phyloP scores from a whole-genome alignment of 208 protist genomes.

The Acanthamoeba lenticulata region DNA sequence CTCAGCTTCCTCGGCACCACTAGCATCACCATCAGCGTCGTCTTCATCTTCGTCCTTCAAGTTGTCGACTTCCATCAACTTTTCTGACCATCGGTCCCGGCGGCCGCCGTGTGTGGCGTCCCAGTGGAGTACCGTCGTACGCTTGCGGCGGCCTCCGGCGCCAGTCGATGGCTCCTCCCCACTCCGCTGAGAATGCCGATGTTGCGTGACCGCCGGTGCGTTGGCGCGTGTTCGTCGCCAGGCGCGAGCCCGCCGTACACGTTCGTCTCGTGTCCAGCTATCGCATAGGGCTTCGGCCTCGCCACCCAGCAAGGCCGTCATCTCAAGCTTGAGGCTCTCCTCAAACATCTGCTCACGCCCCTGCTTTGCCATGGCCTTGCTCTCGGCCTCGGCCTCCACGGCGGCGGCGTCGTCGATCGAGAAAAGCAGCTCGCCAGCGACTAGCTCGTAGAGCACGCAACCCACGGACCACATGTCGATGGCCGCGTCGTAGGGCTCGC shows the following conservation, averaged over 20 bases:
- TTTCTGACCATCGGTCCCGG: background rate
- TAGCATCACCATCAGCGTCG: background rate
- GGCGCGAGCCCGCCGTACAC: background rate
- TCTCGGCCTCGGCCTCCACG: background rate
- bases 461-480: conserved; percentile 53
- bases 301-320: background rate
- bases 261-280: background rate
- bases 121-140: background rate
- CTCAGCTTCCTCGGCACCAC: background rate
- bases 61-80: background rate
- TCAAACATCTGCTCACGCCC: background rate
- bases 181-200: too few relatives aligned
- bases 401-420: background rate
- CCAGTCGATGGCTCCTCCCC: too few relatives aligned
- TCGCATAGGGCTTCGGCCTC: conserved; percentile 22
- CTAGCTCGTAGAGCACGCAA: background rate
- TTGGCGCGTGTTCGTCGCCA: background rate
- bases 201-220: background rate
- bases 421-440: background rate
- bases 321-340: background rate
- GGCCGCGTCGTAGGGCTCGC: background rate
- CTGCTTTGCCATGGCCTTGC: background rate
- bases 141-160: too few relatives aligned
- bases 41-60: background rate
- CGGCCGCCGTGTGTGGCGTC: background rate